phyloP scores from a whole-genome alignment of 2,329 filamentous ascomycete species.

The Curvularia sp. region DNA sequence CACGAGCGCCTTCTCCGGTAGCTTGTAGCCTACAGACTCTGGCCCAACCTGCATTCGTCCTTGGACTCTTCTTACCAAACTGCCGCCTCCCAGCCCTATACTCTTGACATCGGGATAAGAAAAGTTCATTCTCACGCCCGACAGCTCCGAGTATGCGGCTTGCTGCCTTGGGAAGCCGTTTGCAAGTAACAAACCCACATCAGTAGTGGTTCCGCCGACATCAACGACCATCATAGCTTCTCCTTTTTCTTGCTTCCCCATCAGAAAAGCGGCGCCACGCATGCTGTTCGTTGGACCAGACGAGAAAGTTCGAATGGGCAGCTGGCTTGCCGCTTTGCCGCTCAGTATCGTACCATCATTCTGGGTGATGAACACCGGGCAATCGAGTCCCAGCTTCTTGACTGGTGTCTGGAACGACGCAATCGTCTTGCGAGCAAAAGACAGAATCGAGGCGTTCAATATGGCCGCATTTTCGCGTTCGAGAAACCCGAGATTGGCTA shows the following conservation, averaged over 20 bases:
- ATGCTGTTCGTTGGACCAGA: constrained; percentile 63
- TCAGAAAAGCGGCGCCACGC: constrained; percentile 57
- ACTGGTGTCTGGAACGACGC: constrained; percentile 57
- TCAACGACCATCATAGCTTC: constrained; percentile 69
- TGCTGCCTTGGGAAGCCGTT: constrained; percentile 70
- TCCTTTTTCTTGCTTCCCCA: constrained; percentile 39
- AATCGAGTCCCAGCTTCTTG: constrained; percentile 54
- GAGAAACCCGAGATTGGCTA: constrained; percentile 60
- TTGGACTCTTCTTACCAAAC: constrained; percentile 57
- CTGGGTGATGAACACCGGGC: constrained; percentile 60
- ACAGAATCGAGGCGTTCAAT: constrained; percentile 58
- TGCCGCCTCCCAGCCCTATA: constrained; percentile 67
- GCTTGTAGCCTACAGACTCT: constrained; percentile 67
- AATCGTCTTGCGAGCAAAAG: constrained; percentile 57
- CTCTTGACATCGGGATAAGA: constrained; percentile 63
- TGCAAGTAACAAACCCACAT: constrained; percentile 66
- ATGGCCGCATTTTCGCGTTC: constrained; percentile 62
- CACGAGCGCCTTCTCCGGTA: constrained; percentile 61
- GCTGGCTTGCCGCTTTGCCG: constrained; percentile 55
- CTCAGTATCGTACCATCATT: constrained; percentile 61
- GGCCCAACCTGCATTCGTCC: constrained; percentile 62
- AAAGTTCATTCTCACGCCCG: constrained; percentile 69
- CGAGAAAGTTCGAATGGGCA: constrained; percentile 61
- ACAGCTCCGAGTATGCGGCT: constrained; percentile 67
- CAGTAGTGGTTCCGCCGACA: constrained; percentile 71